Evolutionary conservation across 805 yeast species (phyloP).

Genomic region (Saccharomycopsis lassenensis): DNA sequence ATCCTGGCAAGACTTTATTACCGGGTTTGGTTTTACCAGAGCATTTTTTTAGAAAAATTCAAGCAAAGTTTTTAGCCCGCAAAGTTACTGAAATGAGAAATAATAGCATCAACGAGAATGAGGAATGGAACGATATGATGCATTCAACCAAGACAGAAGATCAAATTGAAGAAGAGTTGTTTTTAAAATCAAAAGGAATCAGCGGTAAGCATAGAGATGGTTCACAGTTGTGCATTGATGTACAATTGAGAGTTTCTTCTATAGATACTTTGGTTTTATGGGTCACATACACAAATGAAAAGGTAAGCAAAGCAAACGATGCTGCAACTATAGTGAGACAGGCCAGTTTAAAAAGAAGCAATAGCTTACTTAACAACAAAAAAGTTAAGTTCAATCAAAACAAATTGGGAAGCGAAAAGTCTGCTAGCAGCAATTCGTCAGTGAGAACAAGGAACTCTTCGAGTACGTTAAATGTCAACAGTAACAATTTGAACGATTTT

Average conservation of each 20-base stretch:
- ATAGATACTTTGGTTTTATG: constrained; percentile 55
- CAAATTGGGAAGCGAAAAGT: no score
- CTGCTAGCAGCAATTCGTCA: no score
- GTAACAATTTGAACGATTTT: constrained; percentile 1
- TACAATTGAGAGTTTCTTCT: constrained; percentile 66
- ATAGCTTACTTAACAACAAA: background rate
- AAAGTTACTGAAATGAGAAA: constrained; percentile 8
- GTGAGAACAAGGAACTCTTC: background rate
- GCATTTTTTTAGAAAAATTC: constrained; percentile 71
- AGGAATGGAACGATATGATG: constrained; percentile 18
- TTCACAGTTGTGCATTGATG: constrained; percentile 50
- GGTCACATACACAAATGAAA: constrained; percentile 70
- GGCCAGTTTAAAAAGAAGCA: no score
- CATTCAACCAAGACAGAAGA: constrained; percentile 18
- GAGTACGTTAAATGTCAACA: no score
- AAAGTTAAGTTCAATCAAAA: no score
- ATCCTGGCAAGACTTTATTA: constrained; percentile 19
- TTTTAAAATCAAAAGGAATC: constrained; percentile 55
- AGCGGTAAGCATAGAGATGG: constrained; percentile 67
- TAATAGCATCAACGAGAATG: constrained; percentile 1
- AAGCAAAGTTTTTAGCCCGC: constrained; percentile 30
- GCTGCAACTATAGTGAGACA: no score
- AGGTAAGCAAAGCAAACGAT: no score
- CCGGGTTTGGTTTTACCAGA: constrained; percentile 84
- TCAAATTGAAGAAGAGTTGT: constrained; percentile 38